These are phyloP conservation scores for Comarum palustre DNA, from an alignment of 306 rosid genomes.

Conservation along the genomic window DNA sequence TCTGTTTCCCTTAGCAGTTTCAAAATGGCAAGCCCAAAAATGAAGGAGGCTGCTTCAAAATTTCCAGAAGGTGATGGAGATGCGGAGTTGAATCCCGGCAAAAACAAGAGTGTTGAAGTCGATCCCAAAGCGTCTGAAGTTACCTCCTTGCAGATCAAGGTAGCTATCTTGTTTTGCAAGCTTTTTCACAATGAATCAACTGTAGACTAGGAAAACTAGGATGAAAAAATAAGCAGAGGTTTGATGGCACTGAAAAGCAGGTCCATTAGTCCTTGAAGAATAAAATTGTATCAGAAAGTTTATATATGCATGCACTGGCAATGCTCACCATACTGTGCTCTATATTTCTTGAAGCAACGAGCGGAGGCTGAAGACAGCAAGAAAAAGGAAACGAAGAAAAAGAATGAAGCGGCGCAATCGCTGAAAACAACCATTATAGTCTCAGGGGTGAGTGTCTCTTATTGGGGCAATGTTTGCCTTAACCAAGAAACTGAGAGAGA, in stretches of 20 bases:
- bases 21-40: slow-evolving; percentile 45
- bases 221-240: background rate
- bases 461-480: slow-evolving; percentile 52
- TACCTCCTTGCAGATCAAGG: slow-evolving; percentile 48
- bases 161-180: slow-evolving; percentile 10
- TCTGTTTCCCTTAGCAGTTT: background rate
- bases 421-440: slow-evolving; percentile 51
- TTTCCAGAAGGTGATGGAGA: slow-evolving; percentile 41
- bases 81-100: slow-evolving; percentile 37
- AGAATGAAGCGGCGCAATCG: slow-evolving; percentile 37
- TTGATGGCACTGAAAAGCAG: background rate
- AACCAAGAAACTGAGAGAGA: slow-evolving; percentile 57
- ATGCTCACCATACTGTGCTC: background rate
- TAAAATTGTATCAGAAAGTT: background rate
- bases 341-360: slow-evolving; percentile 32
- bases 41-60: slow-evolving; percentile 27
- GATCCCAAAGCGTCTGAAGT: slow-evolving; percentile 49
- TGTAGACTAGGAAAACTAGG: background rate
- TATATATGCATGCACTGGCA: background rate
- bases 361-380: slow-evolving; percentile 32
- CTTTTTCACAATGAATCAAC: background rate
- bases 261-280: background rate
- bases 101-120: slow-evolving; percentile 29
- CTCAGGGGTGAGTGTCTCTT: slow-evolving; percentile 53
- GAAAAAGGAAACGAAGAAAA: slow-evolving; percentile 27